A percentile compares a stretch with the other conserved stretches of the same genome.
phyloP scores from a whole-genome alignment of 2,329 filamentous ascomycete species.

The Clonostachys byssicola region DNA sequence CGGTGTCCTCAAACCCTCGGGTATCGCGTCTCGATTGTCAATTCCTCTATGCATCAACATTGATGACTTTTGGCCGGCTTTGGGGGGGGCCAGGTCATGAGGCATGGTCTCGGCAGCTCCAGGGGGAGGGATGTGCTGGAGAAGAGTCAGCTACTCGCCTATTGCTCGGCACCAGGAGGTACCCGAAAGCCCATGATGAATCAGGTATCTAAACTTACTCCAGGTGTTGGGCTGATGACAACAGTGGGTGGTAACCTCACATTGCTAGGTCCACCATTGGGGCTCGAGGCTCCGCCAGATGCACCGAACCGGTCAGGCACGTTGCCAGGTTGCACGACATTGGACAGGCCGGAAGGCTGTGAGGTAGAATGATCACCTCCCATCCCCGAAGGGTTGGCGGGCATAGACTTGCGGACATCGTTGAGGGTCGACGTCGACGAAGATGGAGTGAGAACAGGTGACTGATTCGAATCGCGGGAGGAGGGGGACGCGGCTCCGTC shows the following conservation, averaged over 20 bases:
- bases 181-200: background rate
- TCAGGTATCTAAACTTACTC: constrained; percentile 50
- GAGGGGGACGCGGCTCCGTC: constrained; percentile 79
- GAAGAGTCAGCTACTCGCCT: background rate
- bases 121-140: constrained; percentile 79
- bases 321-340: constrained; percentile 25
- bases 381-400: constrained; percentile 45
- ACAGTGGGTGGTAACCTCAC: constrained; percentile 72
- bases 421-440: constrained; percentile 86
- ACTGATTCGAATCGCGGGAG: constrained; percentile 54
- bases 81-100: constrained; percentile 90
- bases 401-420: constrained; percentile 77
- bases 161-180: background rate
- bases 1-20: constrained; percentile 90
- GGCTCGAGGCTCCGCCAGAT: constrained; percentile 23
- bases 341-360: constrained; percentile 32
- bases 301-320: constrained; percentile 36
- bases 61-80: constrained; percentile 78
- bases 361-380: constrained; percentile 36
- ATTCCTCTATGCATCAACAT: constrained; percentile 78
- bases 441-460: constrained; percentile 69
- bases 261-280: constrained; percentile 25
- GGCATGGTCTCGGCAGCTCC: constrained; percentile 97
- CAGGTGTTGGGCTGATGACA: constrained; percentile 90
- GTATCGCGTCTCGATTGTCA: constrained; percentile 86